Evolutionary conservation across 257 asterid species (phyloP).

Genomic region (Nicotiana noctiflora): DNA sequence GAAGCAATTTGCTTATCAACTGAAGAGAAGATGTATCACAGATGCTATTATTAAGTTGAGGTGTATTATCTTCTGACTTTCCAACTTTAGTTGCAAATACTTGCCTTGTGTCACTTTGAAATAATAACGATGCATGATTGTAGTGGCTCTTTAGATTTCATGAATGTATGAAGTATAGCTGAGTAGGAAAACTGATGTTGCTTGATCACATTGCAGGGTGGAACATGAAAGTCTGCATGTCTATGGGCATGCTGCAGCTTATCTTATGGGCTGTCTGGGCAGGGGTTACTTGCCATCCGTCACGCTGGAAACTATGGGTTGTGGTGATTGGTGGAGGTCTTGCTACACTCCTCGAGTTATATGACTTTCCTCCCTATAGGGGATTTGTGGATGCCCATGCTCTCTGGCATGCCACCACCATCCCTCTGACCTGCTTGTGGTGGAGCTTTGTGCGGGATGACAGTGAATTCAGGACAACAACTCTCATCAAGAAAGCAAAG

Average conservation of each 20-base stretch:
- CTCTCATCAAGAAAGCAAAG: conserved; percentile 55
- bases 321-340: conserved; percentile 58
- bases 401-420: conserved; percentile 73
- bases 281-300: conserved; percentile 51
- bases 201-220: conserved; percentile 39
- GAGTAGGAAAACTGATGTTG: not conserved
- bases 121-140: not conserved
- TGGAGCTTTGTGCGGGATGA: conserved; percentile 83
- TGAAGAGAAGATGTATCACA: not conserved
- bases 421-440: conserved; percentile 67
- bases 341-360: conserved; percentile 57
- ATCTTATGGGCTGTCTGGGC: conserved; percentile 78
- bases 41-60: too few species aligned
- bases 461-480: conserved; percentile 53
- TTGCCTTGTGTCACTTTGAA: not conserved
- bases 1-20: not conserved
- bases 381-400: conserved; percentile 82
- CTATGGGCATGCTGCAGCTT: conserved; percentile 47
- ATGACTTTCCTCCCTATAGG: conserved; percentile 70
- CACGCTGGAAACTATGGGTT: conserved; percentile 63
- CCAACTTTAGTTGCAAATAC: not conserved
- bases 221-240: conserved; percentile 63
- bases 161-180: not conserved
- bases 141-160: not conserved
- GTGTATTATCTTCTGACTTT: not conserved